Evolutionary conservation across 1,284 basidiomycete species (phyloP).

Genomic region (Ustilago lituana): DNA sequence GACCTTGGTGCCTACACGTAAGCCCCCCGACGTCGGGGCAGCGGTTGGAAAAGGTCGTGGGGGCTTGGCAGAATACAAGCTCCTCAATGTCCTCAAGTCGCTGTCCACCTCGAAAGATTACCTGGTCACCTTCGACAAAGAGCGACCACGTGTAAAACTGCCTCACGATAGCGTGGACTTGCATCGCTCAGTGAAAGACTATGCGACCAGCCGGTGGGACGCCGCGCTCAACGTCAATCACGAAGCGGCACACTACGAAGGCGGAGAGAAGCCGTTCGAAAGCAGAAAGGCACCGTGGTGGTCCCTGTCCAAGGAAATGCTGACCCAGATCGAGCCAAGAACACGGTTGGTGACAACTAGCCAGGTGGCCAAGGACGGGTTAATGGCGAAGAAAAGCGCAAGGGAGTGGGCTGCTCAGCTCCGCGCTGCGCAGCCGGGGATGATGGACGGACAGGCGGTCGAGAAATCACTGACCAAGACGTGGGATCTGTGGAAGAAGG

Average conservation of each 20-base stretch:
- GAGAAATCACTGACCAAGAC: not conserved
- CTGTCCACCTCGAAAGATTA: not conserved
- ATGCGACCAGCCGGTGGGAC: not conserved
- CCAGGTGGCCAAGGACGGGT: not conserved
- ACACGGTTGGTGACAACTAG: not conserved
- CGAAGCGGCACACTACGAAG: not conserved
- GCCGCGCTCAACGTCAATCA: not conserved
- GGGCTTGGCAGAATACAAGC: not conserved
- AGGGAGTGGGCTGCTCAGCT: constrained; percentile 1
- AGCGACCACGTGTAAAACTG: not conserved
- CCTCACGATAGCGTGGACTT: not conserved
- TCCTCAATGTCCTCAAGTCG: constrained; percentile 1
- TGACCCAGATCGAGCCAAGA: not conserved
- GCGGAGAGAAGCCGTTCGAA: too few species aligned
- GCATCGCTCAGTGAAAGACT: not conserved
- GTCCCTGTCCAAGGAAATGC: too few species aligned
- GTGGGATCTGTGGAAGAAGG: not conserved
- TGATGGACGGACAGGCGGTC: not conserved
- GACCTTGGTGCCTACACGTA: too few species aligned
- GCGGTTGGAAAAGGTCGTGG: too few species aligned
- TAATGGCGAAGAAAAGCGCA: not conserved
- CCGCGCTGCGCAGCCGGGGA: too few species aligned
- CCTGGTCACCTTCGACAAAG: not conserved
- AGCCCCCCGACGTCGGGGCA: too few species aligned
- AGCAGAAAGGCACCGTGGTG: not conserved